Conservation (phyloP, 257 asterid species). For the Solanum rostratum region DNA sequence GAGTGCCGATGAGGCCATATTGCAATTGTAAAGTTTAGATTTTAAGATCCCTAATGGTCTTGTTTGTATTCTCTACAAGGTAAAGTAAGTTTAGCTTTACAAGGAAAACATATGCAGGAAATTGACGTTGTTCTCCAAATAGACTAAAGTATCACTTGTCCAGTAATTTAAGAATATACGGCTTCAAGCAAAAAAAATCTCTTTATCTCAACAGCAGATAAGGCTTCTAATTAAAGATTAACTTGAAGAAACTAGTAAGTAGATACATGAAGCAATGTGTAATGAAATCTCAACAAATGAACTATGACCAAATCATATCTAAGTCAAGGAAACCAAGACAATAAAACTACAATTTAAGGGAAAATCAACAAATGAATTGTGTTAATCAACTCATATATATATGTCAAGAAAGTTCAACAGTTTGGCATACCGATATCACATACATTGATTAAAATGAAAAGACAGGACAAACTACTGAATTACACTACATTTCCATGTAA, state of each 20-base stretch:
- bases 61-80: no score
- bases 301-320: neutral
- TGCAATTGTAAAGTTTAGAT: no score
- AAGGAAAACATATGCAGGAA: neutral
- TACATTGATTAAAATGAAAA: no score
- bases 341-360: neutral
- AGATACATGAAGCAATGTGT: neutral
- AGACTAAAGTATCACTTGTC: neutral
- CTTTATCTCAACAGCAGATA: neutral
- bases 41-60: no score
- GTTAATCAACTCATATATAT: neutral
- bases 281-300: neutral
- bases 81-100: no score
- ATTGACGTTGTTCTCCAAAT: neutral
- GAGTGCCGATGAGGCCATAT: no score
- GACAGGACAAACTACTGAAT: no score
- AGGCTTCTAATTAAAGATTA: neutral
- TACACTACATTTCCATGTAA: no score
- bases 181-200: neutral
- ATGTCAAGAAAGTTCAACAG: neutral
- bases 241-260: neutral
- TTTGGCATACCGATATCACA: neutral
- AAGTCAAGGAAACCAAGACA: neutral
- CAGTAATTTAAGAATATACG: neutral
- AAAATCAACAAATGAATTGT: neutral